Percentiles rank a stretch among this genome's conserved stretches.
Conservation (phyloP, 768 basidiomycete genomes). For the Podaxis sp. region DNA sequence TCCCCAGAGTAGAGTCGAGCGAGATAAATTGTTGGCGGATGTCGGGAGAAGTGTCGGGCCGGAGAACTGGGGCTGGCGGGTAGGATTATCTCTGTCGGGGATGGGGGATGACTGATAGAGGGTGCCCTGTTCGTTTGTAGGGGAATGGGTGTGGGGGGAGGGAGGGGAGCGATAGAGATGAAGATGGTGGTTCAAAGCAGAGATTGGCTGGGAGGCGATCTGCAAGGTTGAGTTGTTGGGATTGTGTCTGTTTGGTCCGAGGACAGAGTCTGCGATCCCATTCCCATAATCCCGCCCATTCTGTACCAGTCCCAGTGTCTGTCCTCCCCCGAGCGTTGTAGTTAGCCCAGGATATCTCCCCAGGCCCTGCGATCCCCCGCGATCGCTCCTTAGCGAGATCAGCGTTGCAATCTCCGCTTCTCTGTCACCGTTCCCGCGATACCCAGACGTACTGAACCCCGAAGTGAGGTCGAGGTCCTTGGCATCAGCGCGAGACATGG, state of each 20-base stretch:
- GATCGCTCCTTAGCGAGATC: constrained; percentile 3
- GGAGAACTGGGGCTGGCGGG: constrained; percentile 26
- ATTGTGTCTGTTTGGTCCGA: constrained; percentile 50
- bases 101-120: constrained; percentile 27
- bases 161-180: constrained; percentile 36
- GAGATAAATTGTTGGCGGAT: constrained; percentile 31
- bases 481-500: constrained; percentile 45
- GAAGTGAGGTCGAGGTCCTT: constrained; percentile 41
- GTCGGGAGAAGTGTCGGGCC: constrained; percentile 21
- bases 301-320: neutral
- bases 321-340: neutral
- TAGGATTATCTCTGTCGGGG: constrained; percentile 34
- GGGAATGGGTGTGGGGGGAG: constrained; percentile 23
- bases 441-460: constrained; percentile 25
- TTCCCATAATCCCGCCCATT: constrained; percentile 24
- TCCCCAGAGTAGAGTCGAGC: constrained; percentile 80
- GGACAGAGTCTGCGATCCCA: constrained; percentile 8
- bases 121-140: constrained; percentile 19
- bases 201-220: constrained; percentile 32
- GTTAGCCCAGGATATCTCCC: neutral
- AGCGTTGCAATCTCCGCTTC: constrained; percentile 8
- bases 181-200: constrained; percentile 46
- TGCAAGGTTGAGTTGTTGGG: constrained; percentile 27
- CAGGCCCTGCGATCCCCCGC: constrained; percentile 7
- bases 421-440: neutral